A percentile compares a stretch with the other conserved stretches of the same genome.
These are phyloP conservation scores for Clarireedia paspali DNA, from an alignment of 2,329 filamentous ascomycete genomes.

Conservation along the genomic window DNA sequence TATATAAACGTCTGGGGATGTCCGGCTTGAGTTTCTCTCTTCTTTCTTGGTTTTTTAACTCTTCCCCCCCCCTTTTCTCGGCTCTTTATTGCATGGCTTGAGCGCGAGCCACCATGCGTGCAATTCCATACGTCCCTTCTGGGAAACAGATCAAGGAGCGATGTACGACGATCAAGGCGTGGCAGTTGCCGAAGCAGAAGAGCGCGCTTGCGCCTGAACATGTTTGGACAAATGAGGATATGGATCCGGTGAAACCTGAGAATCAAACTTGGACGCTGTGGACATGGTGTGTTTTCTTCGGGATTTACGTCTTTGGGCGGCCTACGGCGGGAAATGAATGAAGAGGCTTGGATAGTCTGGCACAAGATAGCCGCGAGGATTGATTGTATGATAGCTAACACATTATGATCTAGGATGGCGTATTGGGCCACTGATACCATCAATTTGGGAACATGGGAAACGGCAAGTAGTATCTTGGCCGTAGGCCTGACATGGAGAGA, in stretches of 20 bases:
- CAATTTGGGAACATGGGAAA: constrained; percentile 43
- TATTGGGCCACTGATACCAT: constrained; percentile 36
- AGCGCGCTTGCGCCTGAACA: constrained; percentile 38
- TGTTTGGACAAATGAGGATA: constrained; percentile 35
- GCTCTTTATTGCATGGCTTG: too few relatives aligned
- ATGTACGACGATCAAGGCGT: constrained; percentile 35
- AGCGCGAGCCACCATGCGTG: constrained; percentile 15
- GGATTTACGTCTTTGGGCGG: too few relatives aligned
- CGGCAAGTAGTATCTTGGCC: constrained; percentile 39
- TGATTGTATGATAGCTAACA: not conserved
- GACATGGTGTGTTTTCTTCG: constrained; percentile 25
- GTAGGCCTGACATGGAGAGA: constrained; percentile 49
- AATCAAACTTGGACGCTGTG: constrained; percentile 29
- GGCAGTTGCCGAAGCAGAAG: constrained; percentile 41
- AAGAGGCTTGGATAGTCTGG: not conserved
- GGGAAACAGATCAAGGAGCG: constrained; percentile 32
- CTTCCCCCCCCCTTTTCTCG: too few relatives aligned
- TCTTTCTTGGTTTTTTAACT: too few relatives aligned
- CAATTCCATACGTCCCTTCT: constrained; percentile 26
- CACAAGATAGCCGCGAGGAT: not conserved
- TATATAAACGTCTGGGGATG: too few relatives aligned
- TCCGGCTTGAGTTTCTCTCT: too few relatives aligned
- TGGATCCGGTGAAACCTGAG: constrained; percentile 26
- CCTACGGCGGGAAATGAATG: not conserved
- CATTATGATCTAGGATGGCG: constrained; percentile 23